Conservation (phyloP, 2,329 filamentous ascomycete species). For the Trichophyton schoenleinii region DNA sequence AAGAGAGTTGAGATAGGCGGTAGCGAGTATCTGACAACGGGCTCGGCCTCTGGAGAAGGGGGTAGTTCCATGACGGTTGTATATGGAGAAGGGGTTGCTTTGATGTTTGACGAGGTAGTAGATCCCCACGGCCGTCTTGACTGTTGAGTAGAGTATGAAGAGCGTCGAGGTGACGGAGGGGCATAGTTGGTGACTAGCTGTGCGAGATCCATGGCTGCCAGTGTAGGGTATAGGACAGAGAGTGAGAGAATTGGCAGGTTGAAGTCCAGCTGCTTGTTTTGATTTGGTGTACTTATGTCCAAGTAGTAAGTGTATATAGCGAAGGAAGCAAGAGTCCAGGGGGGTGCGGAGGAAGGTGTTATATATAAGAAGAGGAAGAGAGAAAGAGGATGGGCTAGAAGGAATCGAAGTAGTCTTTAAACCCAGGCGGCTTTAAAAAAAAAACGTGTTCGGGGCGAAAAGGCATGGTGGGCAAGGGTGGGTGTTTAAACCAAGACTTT, state of each 20-base stretch:
- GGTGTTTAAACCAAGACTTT: background rate
- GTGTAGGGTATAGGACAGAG: background rate
- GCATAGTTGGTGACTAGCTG: conserved; percentile 8
- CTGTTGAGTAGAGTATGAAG: conserved; percentile 4
- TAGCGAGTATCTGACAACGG: conserved; percentile 64
- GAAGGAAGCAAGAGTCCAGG: background rate
- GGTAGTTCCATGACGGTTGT: conserved; percentile 15
- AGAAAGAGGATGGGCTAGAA: background rate
- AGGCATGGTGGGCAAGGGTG: conserved; percentile 1
- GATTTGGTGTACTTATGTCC: no score
- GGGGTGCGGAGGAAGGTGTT: background rate
- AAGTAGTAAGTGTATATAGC: no score
- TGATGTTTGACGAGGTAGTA: background rate
- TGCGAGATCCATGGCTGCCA: conserved; percentile 10
- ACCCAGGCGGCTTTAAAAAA: conserved; percentile 1
- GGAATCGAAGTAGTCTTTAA: background rate
- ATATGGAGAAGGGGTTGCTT: conserved; percentile 15
- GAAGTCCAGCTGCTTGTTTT: no score
- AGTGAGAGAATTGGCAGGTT: background rate
- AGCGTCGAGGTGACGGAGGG: background rate
- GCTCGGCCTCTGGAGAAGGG: conserved; percentile 35
- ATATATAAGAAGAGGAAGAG: background rate
- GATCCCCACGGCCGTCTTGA: background rate
- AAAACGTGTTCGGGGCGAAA: background rate
- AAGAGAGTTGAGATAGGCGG: conserved; percentile 89